Evolutionary conservation across 2,329 filamentous ascomycete genomes (phyloP), one percentile per base, ranked within the genome.

Genomic region (Aspergillus neotritici): DNA sequence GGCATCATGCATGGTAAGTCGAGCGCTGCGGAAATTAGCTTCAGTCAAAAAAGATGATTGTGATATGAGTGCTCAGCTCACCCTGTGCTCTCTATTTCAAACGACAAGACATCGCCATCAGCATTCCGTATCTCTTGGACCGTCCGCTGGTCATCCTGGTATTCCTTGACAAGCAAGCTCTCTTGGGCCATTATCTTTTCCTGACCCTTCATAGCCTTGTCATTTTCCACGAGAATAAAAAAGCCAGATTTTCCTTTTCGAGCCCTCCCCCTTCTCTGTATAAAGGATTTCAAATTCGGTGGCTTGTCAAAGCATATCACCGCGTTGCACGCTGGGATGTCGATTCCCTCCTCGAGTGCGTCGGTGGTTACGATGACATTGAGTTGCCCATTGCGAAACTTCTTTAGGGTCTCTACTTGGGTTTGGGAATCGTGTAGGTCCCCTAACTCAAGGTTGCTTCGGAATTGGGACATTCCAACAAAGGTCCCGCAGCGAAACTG

Each of bases 281-380:
- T 44, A 16, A 44, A 35, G 4, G 41, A 39, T 21, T 44, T 44
- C 12, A 44, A 8, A 13, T 38, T 44, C 6, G 28, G 21, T 5
- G 36, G 9, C 21, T 11, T 13, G 37, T 40, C 15, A 11, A 40
- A 44, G 15, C 14, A 30, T 7, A 44, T 13, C 11, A 44, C 37
- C 10, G 14, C 14, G 17, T 44, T 39, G 12, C 41, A 44, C 11
- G 41, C 41, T 3, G 36, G 21, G 7, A 44, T 21, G 31, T 44
- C 41, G 14, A 44, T 44, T 14, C 36, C 41, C 17, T 44, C 41
- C 17, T 44, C 41, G 5, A 44, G 21, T 5, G 28, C 41, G n/a
- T 44, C 25, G 6, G 35, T 44, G 5, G 35, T 34, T 21, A 44
- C 15, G 7, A 44, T 40, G 3, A 44, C 25, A 14, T 44, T 39